Conservation (phyloP, 805 yeast species). For the Pachysolen tannophilus region DNA sequence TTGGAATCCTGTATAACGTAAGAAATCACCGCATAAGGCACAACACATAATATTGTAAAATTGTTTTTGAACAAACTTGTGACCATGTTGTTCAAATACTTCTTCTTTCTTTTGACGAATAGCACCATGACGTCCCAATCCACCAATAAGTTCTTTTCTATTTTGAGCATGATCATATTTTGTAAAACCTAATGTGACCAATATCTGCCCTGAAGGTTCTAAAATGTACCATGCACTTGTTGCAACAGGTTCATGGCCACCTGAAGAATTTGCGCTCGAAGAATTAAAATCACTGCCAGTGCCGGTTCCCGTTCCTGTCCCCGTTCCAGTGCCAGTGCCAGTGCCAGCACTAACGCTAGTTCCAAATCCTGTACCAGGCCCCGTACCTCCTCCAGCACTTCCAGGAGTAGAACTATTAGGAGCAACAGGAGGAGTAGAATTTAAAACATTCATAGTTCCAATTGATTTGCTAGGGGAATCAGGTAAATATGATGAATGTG, state of each 20-base stretch:
- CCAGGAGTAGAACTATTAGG: neutral
- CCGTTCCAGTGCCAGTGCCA: no score
- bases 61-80: constrained; percentile 91
- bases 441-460: constrained; percentile 4
- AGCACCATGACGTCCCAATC: constrained; percentile 94
- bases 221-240: constrained; percentile 82
- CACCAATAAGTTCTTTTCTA: constrained; percentile 45
- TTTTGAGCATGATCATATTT: constrained; percentile 43
- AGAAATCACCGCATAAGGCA: constrained; percentile 93
- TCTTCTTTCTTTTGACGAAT: constrained; percentile 88
- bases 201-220: constrained; percentile 91
- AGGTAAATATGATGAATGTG: no score
- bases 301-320: no score
- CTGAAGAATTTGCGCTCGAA: constrained; percentile 10
- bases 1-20: constrained; percentile 79
- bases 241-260: constrained; percentile 23
- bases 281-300: constrained; percentile 8
- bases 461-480: neutral
- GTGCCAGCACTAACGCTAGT: no score
- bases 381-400: no score
- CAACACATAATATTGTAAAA: constrained; percentile 96
- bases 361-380: no score
- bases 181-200: constrained; percentile 70
- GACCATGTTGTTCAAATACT: constrained; percentile 93
- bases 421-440: constrained; percentile 1